A percentile compares a stretch with the other conserved stretches of the same genome.
Conservation (phyloP, 306 rosid genomes). For the Rosa multiflora region DNA sequence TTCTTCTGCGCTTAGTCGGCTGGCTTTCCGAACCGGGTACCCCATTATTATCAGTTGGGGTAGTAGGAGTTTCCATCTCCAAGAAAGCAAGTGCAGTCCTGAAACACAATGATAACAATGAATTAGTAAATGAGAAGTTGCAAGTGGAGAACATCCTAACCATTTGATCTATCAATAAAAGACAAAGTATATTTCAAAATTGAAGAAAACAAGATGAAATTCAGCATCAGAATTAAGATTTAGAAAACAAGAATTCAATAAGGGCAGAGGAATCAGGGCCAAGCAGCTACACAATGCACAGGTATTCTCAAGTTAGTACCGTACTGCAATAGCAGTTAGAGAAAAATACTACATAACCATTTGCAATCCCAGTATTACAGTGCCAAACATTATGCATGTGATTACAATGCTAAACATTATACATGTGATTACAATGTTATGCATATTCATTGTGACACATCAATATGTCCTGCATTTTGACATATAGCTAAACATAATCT, state of each 20-base stretch:
- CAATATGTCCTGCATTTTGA: neutral
- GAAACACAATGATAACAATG: constrained; percentile 6
- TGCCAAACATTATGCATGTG: neutral
- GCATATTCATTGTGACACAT: neutral
- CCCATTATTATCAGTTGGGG: constrained; percentile 38
- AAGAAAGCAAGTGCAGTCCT: constrained; percentile 35
- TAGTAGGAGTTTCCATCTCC: constrained; percentile 39
- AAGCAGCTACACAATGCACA: neutral
- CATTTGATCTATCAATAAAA: neutral
- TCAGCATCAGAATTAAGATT: neutral
- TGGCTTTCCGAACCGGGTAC: constrained; percentile 38
- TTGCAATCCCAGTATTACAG: neutral
- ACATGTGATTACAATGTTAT: neutral
- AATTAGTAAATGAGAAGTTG: neutral
- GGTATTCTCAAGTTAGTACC: neutral
- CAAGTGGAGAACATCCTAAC: neutral
- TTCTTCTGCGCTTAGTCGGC: constrained; percentile 58
- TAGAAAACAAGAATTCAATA: neutral
- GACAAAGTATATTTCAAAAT: neutral
- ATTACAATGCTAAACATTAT: too few species aligned
- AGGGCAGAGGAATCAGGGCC: neutral
- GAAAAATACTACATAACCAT: neutral
- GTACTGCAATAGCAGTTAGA: neutral
- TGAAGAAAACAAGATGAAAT: neutral
- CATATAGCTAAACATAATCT: neutral